phyloP scores from a whole-genome alignment of 148 eudicot genomes.

The Amaranthus cruentus region DNA sequence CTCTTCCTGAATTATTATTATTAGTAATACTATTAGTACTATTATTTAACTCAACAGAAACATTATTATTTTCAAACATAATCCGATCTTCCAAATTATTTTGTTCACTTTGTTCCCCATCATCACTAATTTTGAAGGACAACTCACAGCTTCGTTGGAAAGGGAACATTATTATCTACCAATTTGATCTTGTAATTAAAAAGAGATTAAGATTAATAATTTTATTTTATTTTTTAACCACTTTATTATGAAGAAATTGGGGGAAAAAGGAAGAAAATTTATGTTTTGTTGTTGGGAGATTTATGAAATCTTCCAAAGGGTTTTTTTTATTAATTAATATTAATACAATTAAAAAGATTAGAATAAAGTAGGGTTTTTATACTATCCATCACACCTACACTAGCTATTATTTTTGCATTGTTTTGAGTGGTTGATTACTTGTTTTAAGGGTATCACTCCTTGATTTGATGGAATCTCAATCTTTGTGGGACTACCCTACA shows the following conservation, averaged over 20 bases:
- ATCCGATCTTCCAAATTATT: slow-evolving; percentile 18
- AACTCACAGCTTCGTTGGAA: slow-evolving; percentile 31
- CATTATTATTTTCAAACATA: background rate
- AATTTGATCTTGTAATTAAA: background rate
- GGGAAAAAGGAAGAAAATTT: slow-evolving; percentile 6
- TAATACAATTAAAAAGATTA: too few species aligned
- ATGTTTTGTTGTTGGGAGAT: slow-evolving; percentile 11
- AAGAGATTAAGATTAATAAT: background rate
- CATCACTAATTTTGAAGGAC: slow-evolving; percentile 23
- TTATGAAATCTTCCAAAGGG: background rate
- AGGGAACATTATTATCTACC: slow-evolving; percentile 27
- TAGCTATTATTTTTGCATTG: background rate
- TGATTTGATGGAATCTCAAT: slow-evolving; percentile 15
- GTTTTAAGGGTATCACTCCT: slow-evolving; percentile 6
- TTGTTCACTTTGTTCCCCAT: slow-evolving; percentile 18
- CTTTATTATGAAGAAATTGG: background rate
- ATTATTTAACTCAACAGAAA: background rate
- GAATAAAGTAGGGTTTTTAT: background rate
- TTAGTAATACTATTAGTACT: background rate
- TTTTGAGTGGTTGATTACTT: background rate
- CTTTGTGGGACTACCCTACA: slow-evolving; percentile 17
- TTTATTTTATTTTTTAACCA: background rate
- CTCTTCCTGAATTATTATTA: slow-evolving; percentile 1
- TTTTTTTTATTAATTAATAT: background rate
- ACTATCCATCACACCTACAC: slow-evolving; percentile 5